Base-by-base conservation (phyloP, 371 early-diverging fungal genomes). In the Encephalitozoon hellem region DNA sequence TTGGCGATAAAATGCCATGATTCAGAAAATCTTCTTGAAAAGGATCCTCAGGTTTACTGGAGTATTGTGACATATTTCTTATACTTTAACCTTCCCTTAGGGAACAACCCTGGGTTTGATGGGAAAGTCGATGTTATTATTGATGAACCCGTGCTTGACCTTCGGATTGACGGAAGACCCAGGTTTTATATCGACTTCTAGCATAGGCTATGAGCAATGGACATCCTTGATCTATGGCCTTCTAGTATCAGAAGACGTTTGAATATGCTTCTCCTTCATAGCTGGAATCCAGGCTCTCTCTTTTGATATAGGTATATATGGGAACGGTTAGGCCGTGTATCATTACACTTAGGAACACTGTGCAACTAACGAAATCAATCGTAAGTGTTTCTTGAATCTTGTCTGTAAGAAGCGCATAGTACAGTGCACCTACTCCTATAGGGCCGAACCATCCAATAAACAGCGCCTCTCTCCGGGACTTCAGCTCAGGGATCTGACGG, bases 361-460 rank as follows among this genome's bases (percentile, higher is more conserved):
- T 55, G 21, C 66, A 66, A 63, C 63, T 76, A 4, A 70, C 76
- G 55, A 59, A 78, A 34, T 72, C 69, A 21, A 79, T 51, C n/a
- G 74, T 64, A 26, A 70, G 45, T 3, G 75, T 63, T 12, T 76
- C 45, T 4, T 69, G 34, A 21, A 49, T 71, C 5, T 38, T 67
- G 54, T 81, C 82, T n/a, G 71, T 71, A 38, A 81, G 49, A 25
- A 81, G 34, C 51, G 72, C 70, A 49, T 78, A 84, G 70, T 84
- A 95, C 1, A 95, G 84, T 0, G 95, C 94, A 55, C 86, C 89
- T 18, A 89, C 90, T 11, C 95, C 95, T 64, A 95, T 90, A 0
- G 96, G 96, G 2, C 94, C 96, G 80, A 94, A 95, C 92, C 93
- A 94, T 0, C 96, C 96, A 26, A 91, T 89, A 82, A 94, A 94